Evolutionary conservation across 352 stramenopile genomes (phyloP), one percentile per base, ranked within the genome.

Genomic region (Stramenopiles sp.): DNA sequence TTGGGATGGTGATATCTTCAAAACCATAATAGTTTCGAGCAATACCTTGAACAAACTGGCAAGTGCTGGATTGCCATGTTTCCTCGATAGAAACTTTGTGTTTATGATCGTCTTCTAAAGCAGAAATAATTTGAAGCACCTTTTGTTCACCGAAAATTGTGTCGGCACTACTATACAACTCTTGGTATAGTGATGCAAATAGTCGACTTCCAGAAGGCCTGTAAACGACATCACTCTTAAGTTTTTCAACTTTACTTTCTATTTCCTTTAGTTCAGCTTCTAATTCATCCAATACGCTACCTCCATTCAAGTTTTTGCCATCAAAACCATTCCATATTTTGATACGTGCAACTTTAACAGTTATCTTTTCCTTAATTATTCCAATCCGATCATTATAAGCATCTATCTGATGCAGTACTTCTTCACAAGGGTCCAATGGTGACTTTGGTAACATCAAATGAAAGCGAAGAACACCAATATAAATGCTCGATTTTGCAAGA

Each of bases 391-490:
- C 22, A 78, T 78, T 78, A 33, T 78, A 14, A 14, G 71, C 30
- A 8, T 95, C 88, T 75, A 96, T 94, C 84, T 98, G 98, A 27
- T 97, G 90, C 0, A 95, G 84, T 29, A 95, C 94, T 84, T 96
- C 95, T 81, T 88, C 91, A 75, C 94, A 93, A 30, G 96, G 96
- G 83, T 99, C 96, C 27, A 99, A 90, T 0, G 95, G 95, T 27
- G 93, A 96, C 71, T 90, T 93, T 39, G 95, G 96, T 29, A 96
- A 82, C 67, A 98, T 84, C 75, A 99, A 85, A 67, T 91, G 87
- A 39, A 99, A 95, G 7, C 92, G 88, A 84, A 96, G 90, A 82
- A 98, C 82, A 32, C 96, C 96, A 80, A 98, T 81, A 33, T 96
- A 88, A 30, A 96, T 87, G 84, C 95, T 92, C 67, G 87, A 88